These are phyloP conservation scores for Lentinula edodes DNA, from an alignment of 768 basidiomycete genomes.

Conservation along the genomic window DNA sequence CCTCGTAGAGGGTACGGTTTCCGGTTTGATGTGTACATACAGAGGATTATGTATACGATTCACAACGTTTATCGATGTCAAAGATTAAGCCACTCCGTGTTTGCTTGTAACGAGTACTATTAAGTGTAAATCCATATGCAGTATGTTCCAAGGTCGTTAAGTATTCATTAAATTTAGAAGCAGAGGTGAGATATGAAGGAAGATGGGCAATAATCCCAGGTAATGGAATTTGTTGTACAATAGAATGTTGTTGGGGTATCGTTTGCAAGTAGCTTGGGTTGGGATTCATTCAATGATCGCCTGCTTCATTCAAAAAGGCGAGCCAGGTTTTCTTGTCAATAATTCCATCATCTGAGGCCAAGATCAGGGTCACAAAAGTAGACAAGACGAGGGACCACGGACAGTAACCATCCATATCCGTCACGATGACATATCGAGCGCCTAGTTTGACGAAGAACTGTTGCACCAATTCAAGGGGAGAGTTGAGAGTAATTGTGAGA, in stretches of 20 bases:
- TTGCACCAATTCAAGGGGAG: conserved; percentile 88
- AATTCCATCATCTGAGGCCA: conserved; percentile 68
- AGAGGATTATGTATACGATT: too few species aligned
- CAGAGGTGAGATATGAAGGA: not conserved
- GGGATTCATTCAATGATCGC: not conserved
- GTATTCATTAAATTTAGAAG: too few species aligned
- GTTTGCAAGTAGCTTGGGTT: not conserved
- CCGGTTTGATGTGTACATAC: too few species aligned
- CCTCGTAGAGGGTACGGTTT: too few species aligned
- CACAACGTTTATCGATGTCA: too few species aligned
- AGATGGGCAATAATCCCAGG: not conserved
- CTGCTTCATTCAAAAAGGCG: conserved; percentile 61
- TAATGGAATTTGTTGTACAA: not conserved
- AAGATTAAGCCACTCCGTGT: too few species aligned
- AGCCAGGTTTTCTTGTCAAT: conserved; percentile 96
- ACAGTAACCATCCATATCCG: conserved; percentile 81
- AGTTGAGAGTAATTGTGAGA: conserved; percentile 74
- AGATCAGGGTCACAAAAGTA: not conserved
- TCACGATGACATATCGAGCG: conserved; percentile 83
- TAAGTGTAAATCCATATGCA: too few species aligned
- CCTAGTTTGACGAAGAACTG: conserved; percentile 94
- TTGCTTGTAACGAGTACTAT: too few species aligned
- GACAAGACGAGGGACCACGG: conserved; percentile 19
- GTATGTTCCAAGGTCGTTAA: too few species aligned
- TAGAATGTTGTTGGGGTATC: not conserved